Percentiles rank a stretch among this genome's conserved stretches.
phyloP scores from a whole-genome alignment of 495 filamentous ascomycete species.

The Tuber borchii region DNA sequence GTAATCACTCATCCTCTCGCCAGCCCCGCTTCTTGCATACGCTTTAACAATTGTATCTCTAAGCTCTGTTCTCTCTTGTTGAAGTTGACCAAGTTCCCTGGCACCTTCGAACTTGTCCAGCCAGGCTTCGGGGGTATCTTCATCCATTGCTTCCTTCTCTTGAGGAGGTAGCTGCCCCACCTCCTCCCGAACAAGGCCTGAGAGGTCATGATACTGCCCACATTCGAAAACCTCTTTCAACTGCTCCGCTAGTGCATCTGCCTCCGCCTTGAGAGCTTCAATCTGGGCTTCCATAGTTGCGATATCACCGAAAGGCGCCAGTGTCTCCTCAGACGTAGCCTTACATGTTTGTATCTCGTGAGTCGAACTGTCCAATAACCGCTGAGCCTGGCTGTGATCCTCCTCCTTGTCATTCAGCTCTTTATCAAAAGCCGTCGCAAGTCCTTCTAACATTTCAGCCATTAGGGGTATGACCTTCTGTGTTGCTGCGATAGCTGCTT shows the following conservation, averaged over 20 bases:
- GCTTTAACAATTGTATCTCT: constrained; percentile 41
- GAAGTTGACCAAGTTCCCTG: constrained; percentile 27
- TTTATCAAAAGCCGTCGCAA: constrained; percentile 42
- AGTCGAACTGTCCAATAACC: constrained; percentile 40
- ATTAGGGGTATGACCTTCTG: constrained; percentile 44
- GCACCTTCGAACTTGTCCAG: constrained; percentile 32
- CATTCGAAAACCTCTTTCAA: constrained; percentile 37
- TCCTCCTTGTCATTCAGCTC: constrained; percentile 44
- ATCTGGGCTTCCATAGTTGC: constrained; percentile 36
- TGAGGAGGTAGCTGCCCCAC: constrained; percentile 22
- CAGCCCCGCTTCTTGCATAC: constrained; percentile 33
- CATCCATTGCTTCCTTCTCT: constrained; percentile 27
- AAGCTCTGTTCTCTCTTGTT: constrained; percentile 28
- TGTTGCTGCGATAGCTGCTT: constrained; percentile 43
- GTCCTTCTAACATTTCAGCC: constrained; percentile 42
- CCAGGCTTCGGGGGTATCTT: constrained; percentile 10
- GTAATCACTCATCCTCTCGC: constrained; percentile 42
- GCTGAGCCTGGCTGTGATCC: constrained; percentile 42
- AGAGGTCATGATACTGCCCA: constrained; percentile 35
- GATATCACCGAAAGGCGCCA: constrained; percentile 33
- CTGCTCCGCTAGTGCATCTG: constrained; percentile 31
- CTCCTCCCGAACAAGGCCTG: constrained; percentile 22
- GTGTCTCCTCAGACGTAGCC: constrained; percentile 31
- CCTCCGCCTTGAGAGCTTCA: constrained; percentile 28
- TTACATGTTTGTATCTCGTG: constrained; percentile 40